A percentile compares a stretch with the other conserved stretches of the same genome.
Conservation (phyloP, 306 rosid species). For the Aeschynomene evenia region DNA sequence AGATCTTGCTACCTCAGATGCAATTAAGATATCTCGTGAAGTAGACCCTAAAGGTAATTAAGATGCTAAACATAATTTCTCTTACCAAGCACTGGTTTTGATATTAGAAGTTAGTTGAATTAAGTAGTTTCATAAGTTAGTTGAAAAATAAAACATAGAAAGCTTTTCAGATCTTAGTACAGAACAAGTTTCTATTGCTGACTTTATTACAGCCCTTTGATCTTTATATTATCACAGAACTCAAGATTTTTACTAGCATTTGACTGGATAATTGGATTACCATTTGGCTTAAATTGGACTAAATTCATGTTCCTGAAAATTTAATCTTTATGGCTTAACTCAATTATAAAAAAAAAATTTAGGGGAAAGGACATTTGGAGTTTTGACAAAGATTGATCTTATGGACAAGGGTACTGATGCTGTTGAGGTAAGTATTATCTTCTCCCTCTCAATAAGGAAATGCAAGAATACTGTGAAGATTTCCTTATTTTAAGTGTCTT, state of each 20-base stretch:
- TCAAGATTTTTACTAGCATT: background rate
- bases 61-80: conserved; percentile 9
- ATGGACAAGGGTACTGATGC: conserved; percentile 99
- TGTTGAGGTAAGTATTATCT: conserved; percentile 66
- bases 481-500: conserved; percentile 13
- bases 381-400: conserved; percentile 96
- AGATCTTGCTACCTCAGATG: conserved; percentile 99
- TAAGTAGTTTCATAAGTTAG: conserved; percentile 10
- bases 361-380: conserved; percentile 98
- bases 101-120: background rate
- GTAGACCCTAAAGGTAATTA: conserved; percentile 91
- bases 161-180: background rate
- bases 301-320: conserved; percentile 24
- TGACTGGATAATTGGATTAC: conserved; percentile 11
- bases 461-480: conserved; percentile 7
- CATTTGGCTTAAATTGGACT: conserved; percentile 15
- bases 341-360: background rate
- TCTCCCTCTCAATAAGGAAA: conserved; percentile 24
- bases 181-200: conserved; percentile 34
- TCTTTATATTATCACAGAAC: background rate
- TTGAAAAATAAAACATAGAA: background rate
- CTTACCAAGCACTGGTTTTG: background rate
- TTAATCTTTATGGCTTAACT: background rate
- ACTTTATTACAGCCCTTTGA: background rate
- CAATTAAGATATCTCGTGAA: conserved; percentile 96